Conservation (phyloP, 805 yeast genomes). For the Suhomyces kilbournensis region DNA sequence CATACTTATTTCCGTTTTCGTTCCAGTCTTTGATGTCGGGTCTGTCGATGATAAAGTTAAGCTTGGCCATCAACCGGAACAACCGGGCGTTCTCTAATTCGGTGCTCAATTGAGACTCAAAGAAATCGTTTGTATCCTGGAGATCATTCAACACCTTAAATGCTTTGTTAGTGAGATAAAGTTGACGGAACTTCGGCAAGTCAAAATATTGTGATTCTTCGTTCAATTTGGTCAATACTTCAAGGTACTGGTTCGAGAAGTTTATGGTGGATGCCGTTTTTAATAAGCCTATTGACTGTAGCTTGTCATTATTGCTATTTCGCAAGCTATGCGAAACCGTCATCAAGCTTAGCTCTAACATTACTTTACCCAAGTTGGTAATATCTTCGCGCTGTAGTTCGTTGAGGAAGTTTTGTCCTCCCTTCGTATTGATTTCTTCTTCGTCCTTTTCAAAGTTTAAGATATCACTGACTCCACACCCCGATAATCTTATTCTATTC, state of each 20-base stretch:
- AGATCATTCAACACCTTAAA: conserved; percentile 48
- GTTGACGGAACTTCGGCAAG: conserved; percentile 21
- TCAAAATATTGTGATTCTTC: conserved; percentile 17
- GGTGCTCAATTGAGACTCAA: conserved; percentile 57
- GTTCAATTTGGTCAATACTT: conserved; percentile 29
- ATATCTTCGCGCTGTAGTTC: conserved; percentile 55
- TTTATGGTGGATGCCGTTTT: conserved; percentile 12
- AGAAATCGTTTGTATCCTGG: conserved; percentile 52
- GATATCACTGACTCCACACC: conserved; percentile 71
- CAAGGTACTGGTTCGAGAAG: conserved; percentile 46
- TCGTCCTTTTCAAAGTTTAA: conserved; percentile 41
- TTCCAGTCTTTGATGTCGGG: conserved; percentile 65
- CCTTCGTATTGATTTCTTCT: conserved; percentile 12
- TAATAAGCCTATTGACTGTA: conserved; percentile 12
- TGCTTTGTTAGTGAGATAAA: conserved; percentile 32
- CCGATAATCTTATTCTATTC: conserved; percentile 67
- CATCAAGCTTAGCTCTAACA: conserved; percentile 52
- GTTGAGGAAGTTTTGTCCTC: conserved; percentile 11
- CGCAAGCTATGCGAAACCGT: conserved; percentile 28
- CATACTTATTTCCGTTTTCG: conserved; percentile 70
- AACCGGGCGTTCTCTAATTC: conserved; percentile 89
- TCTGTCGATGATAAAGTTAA: conserved; percentile 73
- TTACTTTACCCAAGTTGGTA: conserved; percentile 53
- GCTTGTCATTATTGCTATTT: conserved; percentile 8
- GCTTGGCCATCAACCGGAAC: conserved; percentile 76